These are phyloP conservation scores for Nakazawaea peltata DNA, from an alignment of 805 yeast genomes.

Conservation along the genomic window DNA sequence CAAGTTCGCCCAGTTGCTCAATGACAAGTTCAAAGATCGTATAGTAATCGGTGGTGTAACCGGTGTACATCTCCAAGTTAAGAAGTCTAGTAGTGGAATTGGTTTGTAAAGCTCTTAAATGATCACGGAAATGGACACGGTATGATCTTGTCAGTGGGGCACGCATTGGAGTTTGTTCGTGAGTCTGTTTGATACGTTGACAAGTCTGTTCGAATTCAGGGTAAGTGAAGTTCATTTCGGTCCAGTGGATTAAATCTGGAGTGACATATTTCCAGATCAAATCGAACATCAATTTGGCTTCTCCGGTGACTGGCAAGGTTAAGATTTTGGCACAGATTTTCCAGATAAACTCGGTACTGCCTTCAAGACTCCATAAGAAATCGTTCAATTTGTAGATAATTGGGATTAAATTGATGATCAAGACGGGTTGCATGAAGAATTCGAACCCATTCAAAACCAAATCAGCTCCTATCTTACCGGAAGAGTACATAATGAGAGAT, in stretches of 20 bases:
- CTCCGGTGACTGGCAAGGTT: constrained; percentile 4
- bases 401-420: constrained; percentile 50
- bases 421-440: constrained; percentile 74
- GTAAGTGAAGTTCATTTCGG: no score
- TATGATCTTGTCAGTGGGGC: no score
- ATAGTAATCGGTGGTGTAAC: not conserved
- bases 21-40: not conserved
- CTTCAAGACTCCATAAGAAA: constrained; percentile 4
- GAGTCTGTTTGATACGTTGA: no score
- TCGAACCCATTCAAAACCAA: constrained; percentile 74
- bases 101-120: no score
- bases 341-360: constrained; percentile 1
- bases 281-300: constrained; percentile 7
- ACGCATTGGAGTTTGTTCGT: no score
- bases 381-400: constrained; percentile 23
- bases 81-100: no score
- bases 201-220: no score
- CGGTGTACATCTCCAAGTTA: not conserved
- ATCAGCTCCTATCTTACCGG: constrained; percentile 47
- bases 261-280: constrained; percentile 7
- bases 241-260: constrained; percentile 6
- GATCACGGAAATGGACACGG: no score
- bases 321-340: constrained; percentile 4
- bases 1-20: no score
- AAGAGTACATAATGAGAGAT: constrained; percentile 52